Evolutionary conservation across 352 stramenopile species (phyloP), one percentile per base, ranked within the genome.

Genomic region (Globisporangium splendens): DNA sequence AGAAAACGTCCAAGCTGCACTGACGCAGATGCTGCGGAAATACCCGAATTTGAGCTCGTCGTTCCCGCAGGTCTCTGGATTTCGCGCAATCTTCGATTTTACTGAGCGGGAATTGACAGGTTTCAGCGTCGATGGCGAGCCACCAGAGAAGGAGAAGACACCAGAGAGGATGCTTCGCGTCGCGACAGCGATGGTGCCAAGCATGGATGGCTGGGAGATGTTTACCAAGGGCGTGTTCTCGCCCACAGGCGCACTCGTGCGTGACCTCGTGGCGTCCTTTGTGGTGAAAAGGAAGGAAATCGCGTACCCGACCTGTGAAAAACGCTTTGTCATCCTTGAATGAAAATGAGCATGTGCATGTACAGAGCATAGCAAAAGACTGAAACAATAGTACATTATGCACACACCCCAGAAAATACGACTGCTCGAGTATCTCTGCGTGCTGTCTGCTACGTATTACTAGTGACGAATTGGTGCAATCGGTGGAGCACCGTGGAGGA

Each of bases 11-110:
- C 72, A 73, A 21, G 38, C 56, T 4, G 86, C 74, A 13, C 67
- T 96, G 24, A 63, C 68, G 12, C 74, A 90, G 52, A 86, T 91
- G 76, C 50, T 96, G 48, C 69, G 64, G 35, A 69, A 70, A 18
- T 85, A 78, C 43, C 78, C 77, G 33, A 68, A 61, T 18, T 75
- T 89, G 63, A 90, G 72, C 52, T 86, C 83, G 6, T 87, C 79
- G 5, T 88, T 84, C 46, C 86, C 88, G 22, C 85, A 95, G 47
- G 60, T 95, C 50, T 93, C 86, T 7, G 75, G 73, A 47, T 62
- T 89, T 46, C 65, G 56, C 10, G 49, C 75, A 10, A 54, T 72
- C 12, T 82, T 69, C 44, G 70, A 86, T 28, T 41, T 63, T 18
- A 61, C 65, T 4, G 13, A 65, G n/a, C 35, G 31, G 12, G 43